Percentiles rank a stretch among this genome's conserved stretches.
Conservation (phyloP, 1,139 yeast genomes). For the Blastobotrys serpentis region DNA sequence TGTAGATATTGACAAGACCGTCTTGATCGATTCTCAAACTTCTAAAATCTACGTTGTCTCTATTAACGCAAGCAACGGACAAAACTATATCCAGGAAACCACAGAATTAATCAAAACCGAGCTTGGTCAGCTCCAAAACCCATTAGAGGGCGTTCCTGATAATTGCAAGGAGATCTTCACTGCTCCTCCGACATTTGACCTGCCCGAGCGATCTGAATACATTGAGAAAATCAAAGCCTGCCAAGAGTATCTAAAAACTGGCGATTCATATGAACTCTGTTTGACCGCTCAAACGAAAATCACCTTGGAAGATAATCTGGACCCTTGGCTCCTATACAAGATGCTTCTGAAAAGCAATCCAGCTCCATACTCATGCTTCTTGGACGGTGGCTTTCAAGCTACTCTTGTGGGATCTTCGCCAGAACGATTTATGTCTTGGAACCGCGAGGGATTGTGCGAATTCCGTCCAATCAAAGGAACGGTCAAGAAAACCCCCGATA, state of each 20-base stretch:
- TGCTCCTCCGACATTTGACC: conserved; percentile 40
- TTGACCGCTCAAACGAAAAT: conserved; percentile 77
- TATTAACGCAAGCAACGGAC: conserved; percentile 37
- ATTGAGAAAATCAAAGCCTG: conserved; percentile 57
- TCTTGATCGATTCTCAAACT: conserved; percentile 53
- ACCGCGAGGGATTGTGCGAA: conserved; percentile 55
- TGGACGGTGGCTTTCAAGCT: conserved; percentile 68
- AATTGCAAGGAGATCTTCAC: conserved; percentile 22
- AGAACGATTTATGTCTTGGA: conserved; percentile 88
- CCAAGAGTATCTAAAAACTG: conserved; percentile 67
- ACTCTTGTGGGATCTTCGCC: conserved; percentile 85
- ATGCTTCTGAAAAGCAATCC: conserved; percentile 73
- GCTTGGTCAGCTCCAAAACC: conserved; percentile 4
- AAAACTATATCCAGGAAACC: conserved; percentile 19
- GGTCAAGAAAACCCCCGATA: conserved; percentile 57
- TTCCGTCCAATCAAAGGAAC: conserved; percentile 97
- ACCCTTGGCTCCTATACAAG: conserved; percentile 81
- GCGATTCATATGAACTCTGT: conserved; percentile 94
- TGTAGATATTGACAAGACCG: conserved; percentile 65
- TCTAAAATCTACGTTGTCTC: conserved; percentile 57
- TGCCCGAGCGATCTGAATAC: conserved; percentile 60
- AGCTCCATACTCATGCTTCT: conserved; percentile 85
- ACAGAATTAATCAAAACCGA: conserved; percentile 1
- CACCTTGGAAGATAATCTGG: conserved; percentile 36
- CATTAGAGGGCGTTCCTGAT: conserved; percentile 17